Conservation (phyloP, 495 filamentous ascomycete species). For the Aeminium ludgeri region DNA sequence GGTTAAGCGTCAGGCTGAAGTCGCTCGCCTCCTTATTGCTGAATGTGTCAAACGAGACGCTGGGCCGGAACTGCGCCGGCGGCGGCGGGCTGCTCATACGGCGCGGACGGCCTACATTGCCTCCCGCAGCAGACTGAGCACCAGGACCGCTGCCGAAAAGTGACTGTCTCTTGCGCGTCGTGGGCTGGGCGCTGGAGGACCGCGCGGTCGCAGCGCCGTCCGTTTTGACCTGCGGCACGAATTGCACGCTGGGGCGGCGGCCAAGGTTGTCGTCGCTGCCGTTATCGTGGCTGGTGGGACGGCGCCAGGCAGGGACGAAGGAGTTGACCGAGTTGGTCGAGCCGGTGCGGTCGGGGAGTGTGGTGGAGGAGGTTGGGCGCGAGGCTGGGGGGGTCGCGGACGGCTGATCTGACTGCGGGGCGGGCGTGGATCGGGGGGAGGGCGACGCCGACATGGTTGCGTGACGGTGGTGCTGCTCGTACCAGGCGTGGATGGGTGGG, state of each 20-base stretch:
- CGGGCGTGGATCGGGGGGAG: conserved; percentile 1
- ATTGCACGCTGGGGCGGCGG: conserved; percentile 13
- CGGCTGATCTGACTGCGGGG: neutral
- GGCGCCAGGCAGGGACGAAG: conserved; percentile 15
- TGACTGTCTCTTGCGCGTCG: neutral
- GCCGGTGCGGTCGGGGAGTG: conserved; percentile 3
- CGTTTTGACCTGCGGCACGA: conserved; percentile 7
- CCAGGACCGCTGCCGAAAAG: too few relatives aligned
- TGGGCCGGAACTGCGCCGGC: conserved; percentile 19
- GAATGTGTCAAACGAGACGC: conserved; percentile 90
- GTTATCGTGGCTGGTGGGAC: conserved; percentile 4
- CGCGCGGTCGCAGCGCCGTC: conserved; percentile 4
- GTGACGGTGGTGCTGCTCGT: neutral
- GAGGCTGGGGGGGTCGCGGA: neutral
- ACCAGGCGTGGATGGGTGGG: too few relatives aligned
- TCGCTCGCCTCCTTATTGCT: conserved; percentile 66
- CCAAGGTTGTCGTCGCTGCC: neutral
- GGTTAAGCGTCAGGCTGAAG: conserved; percentile 70
- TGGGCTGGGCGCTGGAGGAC: conserved; percentile 9
- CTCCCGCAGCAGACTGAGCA: too few relatives aligned
- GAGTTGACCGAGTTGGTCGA: neutral
- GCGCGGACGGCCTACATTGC: neutral
- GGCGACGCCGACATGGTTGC: conserved; percentile 4
- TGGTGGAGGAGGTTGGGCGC: conserved; percentile 9
- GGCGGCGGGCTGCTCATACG: conserved; percentile 12